phyloP scores from a whole-genome alignment of 306 rosid genomes.

The Vigna hirtella region DNA sequence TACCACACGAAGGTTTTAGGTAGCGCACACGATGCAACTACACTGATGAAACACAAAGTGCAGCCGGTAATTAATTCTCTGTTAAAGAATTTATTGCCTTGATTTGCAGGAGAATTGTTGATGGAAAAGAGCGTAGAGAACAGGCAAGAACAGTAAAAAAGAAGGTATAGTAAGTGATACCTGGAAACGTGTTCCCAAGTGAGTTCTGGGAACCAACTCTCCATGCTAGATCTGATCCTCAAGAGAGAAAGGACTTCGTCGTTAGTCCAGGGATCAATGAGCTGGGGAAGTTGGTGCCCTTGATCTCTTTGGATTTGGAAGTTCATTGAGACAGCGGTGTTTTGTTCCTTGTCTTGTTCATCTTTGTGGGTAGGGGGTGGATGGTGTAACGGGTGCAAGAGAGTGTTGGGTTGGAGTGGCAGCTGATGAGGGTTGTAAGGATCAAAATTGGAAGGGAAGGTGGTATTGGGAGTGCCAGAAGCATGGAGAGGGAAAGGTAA shows the following conservation, averaged over 20 bases:
- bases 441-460: conserved; percentile 45
- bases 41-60: conserved; percentile 27
- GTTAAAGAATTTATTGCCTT: not conserved
- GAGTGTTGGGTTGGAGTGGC: conserved; percentile 49
- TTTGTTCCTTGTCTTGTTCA: conserved; percentile 43
- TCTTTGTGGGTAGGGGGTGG: conserved; percentile 38
- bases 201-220: conserved; percentile 85
- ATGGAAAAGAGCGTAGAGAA: not conserved
- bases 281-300: conserved; percentile 29
- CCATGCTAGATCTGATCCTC: conserved; percentile 88
- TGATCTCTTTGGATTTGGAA: conserved; percentile 53
- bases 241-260: conserved; percentile 80
- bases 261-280: conserved; percentile 65
- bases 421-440: conserved; percentile 41
- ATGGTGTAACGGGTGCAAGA: conserved; percentile 62
- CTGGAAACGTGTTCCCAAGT: conserved; percentile 95
- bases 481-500: conserved; percentile 68
- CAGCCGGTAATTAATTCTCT: conserved; percentile 25
- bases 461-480: conserved; percentile 19
- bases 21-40: conserved; percentile 21
- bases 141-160: not conserved
- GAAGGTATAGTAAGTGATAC: conserved; percentile 14
- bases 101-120: not conserved
- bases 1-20: conserved; percentile 42
- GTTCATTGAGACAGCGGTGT: conserved; percentile 38